Evolutionary conservation across 73 alveolate species (phyloP), one percentile per base, ranked within the genome.

Genomic region (Paramecium octaurelia): DNA sequence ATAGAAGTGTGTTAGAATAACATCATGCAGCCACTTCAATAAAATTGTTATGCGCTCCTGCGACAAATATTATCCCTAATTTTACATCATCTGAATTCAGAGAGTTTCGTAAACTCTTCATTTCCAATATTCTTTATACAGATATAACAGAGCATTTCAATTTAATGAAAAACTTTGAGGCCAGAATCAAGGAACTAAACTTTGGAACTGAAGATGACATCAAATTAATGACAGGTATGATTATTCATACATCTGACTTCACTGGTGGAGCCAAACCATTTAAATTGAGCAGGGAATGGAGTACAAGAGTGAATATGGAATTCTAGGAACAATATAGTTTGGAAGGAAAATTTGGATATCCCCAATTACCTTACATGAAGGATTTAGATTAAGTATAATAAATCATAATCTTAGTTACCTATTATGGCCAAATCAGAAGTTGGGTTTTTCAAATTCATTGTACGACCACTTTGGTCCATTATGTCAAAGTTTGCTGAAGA

Each of bases 1-100:
- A 97, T 92, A 95, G 83, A 57, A 92, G 98, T 92, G 98, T 97
- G 7, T 93, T 97, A 31, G 99, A 97, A 91, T 94, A 93, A 86
- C 97, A 96, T 92, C 99, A 97, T 85, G 93, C 95, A n/a, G 97
- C 99, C 8, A 94, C 96, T 54, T 77, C 98, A 10, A 96, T 97
- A 92, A 95, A 92, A 93, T 40, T 97, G 59, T 77, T 97, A 68
- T 50, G 64, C 34, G 69, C 92, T 16, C 93, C 94, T 57, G 92
- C 92, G 83, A 86, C 92, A 14, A 93, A 93, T 80, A 86, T 96
- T 18, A 69, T 95, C 23, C 93, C 77, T 64, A 95, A 85, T 54
- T 59, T 95, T 20, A 69, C 95, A 1, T 93, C 92, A 7, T 93
- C 95, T 36, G 92, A 92, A 43, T 94, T 88, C 59, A 89, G 90